Percentiles rank a stretch among this genome's conserved stretches.
Evolutionary conservation across 257 asterid genomes (phyloP).

Genomic region (Plantago ovata): DNA sequence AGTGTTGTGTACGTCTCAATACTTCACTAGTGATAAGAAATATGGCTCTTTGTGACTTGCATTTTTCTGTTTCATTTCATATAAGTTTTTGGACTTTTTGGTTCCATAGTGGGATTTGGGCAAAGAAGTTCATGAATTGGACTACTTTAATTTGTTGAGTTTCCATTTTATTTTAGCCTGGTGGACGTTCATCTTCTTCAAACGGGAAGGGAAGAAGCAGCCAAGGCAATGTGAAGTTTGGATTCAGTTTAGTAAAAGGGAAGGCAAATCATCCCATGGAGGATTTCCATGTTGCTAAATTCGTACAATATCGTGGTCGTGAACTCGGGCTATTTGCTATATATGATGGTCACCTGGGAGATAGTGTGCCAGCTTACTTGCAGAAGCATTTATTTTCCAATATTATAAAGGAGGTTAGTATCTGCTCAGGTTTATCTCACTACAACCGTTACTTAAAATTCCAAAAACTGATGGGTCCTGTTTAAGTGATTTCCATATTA

Average conservation of each 20-base stretch:
- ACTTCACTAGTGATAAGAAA: too few species aligned
- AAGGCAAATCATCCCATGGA: constrained; percentile 97
- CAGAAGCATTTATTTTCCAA: constrained; percentile 82
- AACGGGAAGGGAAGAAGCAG: constrained; percentile 84
- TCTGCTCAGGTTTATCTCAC: not conserved
- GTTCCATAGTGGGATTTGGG: not conserved
- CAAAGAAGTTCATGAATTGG: too few species aligned
- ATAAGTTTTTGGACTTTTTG: not conserved
- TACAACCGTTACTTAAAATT: not conserved
- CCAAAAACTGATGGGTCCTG: not conserved
- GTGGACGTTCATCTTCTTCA: constrained; percentile 48
- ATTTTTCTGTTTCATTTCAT: not conserved
- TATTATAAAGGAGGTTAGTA: constrained; percentile 81
- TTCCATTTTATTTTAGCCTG: constrained; percentile 36
- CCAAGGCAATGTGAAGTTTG: constrained; percentile 55
- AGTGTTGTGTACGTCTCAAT: too few species aligned
- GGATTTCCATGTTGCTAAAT: constrained; percentile 92
- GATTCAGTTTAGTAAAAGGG: constrained; percentile 79
- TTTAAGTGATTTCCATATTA: not conserved
- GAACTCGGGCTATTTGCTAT: constrained; percentile 88
- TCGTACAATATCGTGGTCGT: constrained; percentile 47
- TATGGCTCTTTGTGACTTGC: not conserved
- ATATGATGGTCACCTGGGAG: constrained; percentile 89
- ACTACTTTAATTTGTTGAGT: not conserved
- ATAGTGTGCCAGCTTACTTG: constrained; percentile 81